A percentile compares a stretch with the other conserved stretches of the same genome.
Evolutionary conservation across 441 rosid genomes (phyloP).

Genomic region (Jatropha multifida): DNA sequence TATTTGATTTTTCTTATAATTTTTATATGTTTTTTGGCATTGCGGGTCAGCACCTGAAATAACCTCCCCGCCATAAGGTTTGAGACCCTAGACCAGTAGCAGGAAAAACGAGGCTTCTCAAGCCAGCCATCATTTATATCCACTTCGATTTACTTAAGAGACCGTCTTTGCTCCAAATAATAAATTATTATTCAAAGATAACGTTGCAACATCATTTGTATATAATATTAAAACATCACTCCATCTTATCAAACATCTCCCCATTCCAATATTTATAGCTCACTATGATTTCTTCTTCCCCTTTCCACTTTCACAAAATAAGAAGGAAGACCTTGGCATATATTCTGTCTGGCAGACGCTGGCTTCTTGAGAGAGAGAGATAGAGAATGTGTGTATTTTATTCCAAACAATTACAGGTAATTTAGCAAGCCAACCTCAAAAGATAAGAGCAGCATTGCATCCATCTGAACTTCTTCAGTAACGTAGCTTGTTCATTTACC

Average conservation of each 20-base stretch:
- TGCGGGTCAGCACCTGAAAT: too few species aligned
- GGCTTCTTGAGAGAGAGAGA: not conserved
- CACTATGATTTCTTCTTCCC: not conserved
- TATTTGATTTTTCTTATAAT: too few species aligned
- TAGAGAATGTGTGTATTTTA: not conserved
- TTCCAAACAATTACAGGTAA: conserved; percentile 8
- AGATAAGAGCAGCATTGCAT: conserved; percentile 1
- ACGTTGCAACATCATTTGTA: not conserved
- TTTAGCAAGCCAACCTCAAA: not conserved
- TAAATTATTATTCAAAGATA: not conserved
- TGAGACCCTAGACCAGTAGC: too few species aligned
- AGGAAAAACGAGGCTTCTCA: not conserved
- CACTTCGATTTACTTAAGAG: not conserved
- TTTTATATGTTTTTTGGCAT: too few species aligned
- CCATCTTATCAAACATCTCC: not conserved
- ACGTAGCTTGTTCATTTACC: conserved; percentile 12
- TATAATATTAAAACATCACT: not conserved
- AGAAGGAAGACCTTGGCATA: not conserved
- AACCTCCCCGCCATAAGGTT: too few species aligned
- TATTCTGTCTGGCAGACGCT: conserved; percentile 3
- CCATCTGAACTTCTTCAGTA: not conserved
- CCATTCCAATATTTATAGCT: not conserved
- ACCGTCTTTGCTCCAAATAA: not conserved
- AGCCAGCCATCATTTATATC: too few species aligned
- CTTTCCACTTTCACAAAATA: not conserved